A percentile compares a stretch with the other conserved stretches of the same genome.
These are phyloP conservation scores for Polyporus tsugae DNA, from an alignment of 1,284 basidiomycete genomes.

Conservation along the genomic window DNA sequence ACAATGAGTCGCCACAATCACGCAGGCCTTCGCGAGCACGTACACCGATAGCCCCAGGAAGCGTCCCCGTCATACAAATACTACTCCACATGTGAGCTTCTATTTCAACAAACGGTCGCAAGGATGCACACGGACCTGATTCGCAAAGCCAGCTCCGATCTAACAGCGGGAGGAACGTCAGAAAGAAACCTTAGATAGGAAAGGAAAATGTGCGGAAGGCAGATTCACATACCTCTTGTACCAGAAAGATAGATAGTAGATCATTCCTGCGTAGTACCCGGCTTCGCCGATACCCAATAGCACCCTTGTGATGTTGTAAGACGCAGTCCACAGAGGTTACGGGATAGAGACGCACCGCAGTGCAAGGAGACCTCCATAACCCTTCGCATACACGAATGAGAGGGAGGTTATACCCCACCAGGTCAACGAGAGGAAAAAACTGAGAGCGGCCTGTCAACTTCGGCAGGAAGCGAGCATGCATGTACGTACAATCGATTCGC, in stretches of 20 bases:
- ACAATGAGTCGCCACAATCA: not conserved
- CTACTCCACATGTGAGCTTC: constrained; percentile 36
- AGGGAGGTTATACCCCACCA: constrained; percentile 64
- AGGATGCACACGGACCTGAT: constrained; percentile 46
- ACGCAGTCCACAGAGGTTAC: not conserved
- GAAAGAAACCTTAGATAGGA: constrained; percentile 5
- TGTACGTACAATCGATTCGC: constrained; percentile 58
- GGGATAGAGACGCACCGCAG: constrained; percentile 47
- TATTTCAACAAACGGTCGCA: not conserved
- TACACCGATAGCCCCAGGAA: constrained; percentile 63
- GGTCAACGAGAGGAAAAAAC: constrained; percentile 60
- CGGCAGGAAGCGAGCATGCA: not conserved
- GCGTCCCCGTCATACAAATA: constrained; percentile 61
- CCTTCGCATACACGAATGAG: constrained; percentile 62
- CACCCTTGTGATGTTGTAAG: constrained; percentile 31
- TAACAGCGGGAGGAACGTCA: constrained; percentile 28
- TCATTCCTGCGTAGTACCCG: constrained; percentile 64
- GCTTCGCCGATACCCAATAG: constrained; percentile 59
- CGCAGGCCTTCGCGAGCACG: constrained; percentile 13
- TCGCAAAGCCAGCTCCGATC: constrained; percentile 60
- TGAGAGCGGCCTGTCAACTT: constrained; percentile 32
- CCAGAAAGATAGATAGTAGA: constrained; percentile 67
- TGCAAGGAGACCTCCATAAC: constrained; percentile 55
- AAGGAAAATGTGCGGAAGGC: not conserved
- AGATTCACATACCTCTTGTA: constrained; percentile 33